Base-by-base conservation (phyloP, 805 yeast genomes). In the Kurtzmaniella cleridarum region DNA sequence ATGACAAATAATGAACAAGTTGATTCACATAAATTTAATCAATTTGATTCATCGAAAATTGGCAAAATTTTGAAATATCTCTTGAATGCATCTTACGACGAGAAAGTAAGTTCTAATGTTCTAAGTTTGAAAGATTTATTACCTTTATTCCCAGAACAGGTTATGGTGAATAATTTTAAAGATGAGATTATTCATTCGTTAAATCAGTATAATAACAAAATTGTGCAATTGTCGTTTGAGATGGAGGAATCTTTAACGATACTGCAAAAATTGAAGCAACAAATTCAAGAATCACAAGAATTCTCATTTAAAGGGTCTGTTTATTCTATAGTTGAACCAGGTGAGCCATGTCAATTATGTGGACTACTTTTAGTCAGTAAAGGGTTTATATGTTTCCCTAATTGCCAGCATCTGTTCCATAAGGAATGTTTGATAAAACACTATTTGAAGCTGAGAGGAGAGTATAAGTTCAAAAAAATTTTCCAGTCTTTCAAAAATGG, bases 401-500 rank as follows among this genome's bases (percentile, higher is more conserved):
- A 64, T 41, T 93, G 98, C 55, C 83, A 76, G 41, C 98, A 93
- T 57, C 78, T 86, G 4, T 84, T 86, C 62, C 98, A 93, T 55
- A 81, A 80, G 37, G 96, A 89, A 55, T 93, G 98, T 63, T 59
- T 88, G n/a, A 75, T 84, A 5, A 73, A 76, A 41, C 65, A 65
- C 29, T 76, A 84, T 27, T 54, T 82, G 38, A 66, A 69, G 27
- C 79, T 83, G 24, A 79, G 79, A 43, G 65, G 68, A 32, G 88
- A 87, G 47, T 81, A 81, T 54, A 71, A 78, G 30, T 70, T 81
- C 37, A 81, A 81, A 54, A 79, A 76, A 52, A 66, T 76, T 26
- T 75, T 85, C 40, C 78, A 78, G 41, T 73, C 69, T 38, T 61
- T 81, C 31, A 78, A 76, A 44, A 64, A 59, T 43, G 62, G 62